Base-by-base conservation (phyloP, 1,139 yeast genomes). In the Yamadazyma diospyri region DNA sequence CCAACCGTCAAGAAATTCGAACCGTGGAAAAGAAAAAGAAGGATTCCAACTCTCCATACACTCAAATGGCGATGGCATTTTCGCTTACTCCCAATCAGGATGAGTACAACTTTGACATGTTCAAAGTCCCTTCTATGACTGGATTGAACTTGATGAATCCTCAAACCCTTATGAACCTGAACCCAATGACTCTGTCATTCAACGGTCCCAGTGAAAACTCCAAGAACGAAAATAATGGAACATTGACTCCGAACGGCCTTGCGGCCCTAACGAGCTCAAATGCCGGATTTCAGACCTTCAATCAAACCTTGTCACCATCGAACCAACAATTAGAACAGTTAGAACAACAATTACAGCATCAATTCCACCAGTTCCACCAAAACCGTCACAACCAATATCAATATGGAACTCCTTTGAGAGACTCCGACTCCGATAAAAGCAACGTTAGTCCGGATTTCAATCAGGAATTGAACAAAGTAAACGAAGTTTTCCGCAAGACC, bases 1-100 rank as follows among this genome's bases (percentile, higher is more conserved):
- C 10, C 3, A 18, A 11, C 8, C n/a, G 5, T 16, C 17, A 13
- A 4, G 16, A 19, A n/a, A 9, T 4, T 10, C 10, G 16, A 13
- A 5, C 29, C 10, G 6, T 6, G 17, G 17, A 9, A 11, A 15
- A 14, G 15, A 11, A 11, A 6, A 10, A 10, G 11, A 11, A 13
- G 11, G 10, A 11, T 9, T 10, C 10, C 23, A 24, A 24, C 17
- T 47, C 50, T 4, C 63, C 63, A 10, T 57, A 54, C 32, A 51
- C 60, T 3, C 61, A 57, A 35, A 45, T 57, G 44, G 36, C 57
- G 3, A 50, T 54, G 56, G 57, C 59, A 3, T 55, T 57, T 30
- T 44, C 50, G 3, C 33, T 50, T 30, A 41, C 47, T 6, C 55
- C 49, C 12, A 15, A 20, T 8, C 9, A 4, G 10, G 37, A 34